phyloP scores from a whole-genome alignment of 257 asterid species.

The Fraxinus pennsylvanica region DNA sequence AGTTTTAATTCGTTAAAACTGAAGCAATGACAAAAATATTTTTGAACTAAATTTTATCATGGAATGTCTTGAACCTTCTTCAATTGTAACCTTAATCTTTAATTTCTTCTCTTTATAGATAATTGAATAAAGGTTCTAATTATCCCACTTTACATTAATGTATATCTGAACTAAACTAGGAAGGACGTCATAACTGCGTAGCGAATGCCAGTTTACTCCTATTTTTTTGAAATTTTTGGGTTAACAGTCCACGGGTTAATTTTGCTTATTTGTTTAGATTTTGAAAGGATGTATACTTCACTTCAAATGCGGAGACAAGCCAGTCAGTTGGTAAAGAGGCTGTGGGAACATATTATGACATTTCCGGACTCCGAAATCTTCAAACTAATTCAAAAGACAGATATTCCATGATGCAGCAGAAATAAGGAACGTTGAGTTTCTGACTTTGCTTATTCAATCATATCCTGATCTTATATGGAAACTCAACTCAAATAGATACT shows the following conservation, averaged over 20 bases:
- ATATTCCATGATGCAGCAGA: constrained; percentile 19
- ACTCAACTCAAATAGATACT: background rate
- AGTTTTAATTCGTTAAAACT: too few species aligned
- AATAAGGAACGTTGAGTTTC: constrained; percentile 29
- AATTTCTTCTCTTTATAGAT: too few species aligned
- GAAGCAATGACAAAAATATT: too few species aligned
- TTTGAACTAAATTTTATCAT: too few species aligned
- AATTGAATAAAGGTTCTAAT: too few species aligned
- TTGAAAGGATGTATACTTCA: background rate
- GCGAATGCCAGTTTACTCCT: background rate
- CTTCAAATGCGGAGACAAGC: background rate
- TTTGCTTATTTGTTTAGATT: background rate
- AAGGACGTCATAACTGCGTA: too few species aligned
- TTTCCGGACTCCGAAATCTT: background rate
- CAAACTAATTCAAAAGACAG: background rate
- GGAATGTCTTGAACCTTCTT: background rate
- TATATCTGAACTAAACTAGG: too few species aligned
- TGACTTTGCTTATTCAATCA: constrained; percentile 15
- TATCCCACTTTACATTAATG: too few species aligned
- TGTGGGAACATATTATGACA: constrained; percentile 5
- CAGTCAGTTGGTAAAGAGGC: background rate
- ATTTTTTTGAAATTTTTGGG: background rate
- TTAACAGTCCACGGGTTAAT: background rate
- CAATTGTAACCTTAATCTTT: too few species aligned
- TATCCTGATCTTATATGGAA: constrained; percentile 32